Conservation (phyloP, 2,329 filamentous ascomycete genomes). For the Aspergillus luchuensis region DNA sequence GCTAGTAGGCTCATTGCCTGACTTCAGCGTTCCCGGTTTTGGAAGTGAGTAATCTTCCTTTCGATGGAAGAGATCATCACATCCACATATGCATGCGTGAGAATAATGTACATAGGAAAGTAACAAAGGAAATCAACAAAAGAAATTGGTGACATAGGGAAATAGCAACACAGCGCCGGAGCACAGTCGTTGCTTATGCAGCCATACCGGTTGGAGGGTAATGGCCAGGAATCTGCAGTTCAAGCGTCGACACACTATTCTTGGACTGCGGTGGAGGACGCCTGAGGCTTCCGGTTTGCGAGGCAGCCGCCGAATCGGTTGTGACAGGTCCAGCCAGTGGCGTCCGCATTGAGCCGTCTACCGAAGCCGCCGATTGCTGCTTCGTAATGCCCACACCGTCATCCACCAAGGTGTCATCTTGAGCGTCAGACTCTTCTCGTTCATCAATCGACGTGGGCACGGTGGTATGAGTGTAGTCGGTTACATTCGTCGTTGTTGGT, state of each 20-base stretch:
- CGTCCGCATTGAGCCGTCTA: not conserved
- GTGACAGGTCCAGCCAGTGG: constrained; percentile 6
- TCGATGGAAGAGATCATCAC: not conserved
- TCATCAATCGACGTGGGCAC: constrained; percentile 38
- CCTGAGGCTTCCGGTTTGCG: constrained; percentile 7
- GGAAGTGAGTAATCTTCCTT: not conserved
- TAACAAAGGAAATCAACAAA: constrained; percentile 1
- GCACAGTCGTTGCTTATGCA: constrained; percentile 21
- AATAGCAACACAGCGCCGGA: not conserved
- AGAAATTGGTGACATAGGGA: not conserved
- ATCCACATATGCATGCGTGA: not conserved
- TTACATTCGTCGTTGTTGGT: constrained; percentile 37
- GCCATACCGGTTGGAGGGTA: constrained; percentile 37
- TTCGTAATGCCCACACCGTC: constrained; percentile 15
- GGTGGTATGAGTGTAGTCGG: constrained; percentile 37
- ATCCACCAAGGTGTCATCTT: constrained; percentile 10
- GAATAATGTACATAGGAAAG: constrained; percentile 4
- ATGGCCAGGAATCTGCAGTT: constrained; percentile 40
- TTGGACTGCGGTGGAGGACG: constrained; percentile 25
- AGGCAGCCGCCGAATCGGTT: constrained; percentile 2
- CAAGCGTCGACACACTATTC: constrained; percentile 35
- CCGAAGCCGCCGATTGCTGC: not conserved
- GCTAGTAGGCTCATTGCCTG: not conserved
- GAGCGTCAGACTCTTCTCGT: constrained; percentile 12
- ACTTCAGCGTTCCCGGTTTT: not conserved